These are phyloP conservation scores for Talaromyces marneffei DNA, from an alignment of 2,329 filamentous ascomycete species.

Conservation along the genomic window DNA sequence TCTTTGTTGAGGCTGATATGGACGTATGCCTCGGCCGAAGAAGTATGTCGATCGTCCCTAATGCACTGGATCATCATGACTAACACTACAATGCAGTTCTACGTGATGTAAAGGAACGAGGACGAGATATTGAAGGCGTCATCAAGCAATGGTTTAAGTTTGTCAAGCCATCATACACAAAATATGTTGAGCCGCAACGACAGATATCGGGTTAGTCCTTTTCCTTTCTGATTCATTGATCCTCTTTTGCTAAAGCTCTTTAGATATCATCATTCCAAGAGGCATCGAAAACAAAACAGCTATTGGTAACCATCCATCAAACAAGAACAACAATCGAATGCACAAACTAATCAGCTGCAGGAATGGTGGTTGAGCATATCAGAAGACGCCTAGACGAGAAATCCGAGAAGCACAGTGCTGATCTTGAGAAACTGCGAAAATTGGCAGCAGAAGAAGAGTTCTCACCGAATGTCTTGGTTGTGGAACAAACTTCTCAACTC, in stretches of 20 bases:
- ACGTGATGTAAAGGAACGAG: conserved; percentile 83
- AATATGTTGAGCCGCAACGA: conserved; percentile 86
- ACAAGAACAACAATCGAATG: background rate
- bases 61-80: background rate
- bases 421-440: conserved; percentile 68
- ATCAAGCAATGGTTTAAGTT: conserved; percentile 98
- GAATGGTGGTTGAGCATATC: conserved; percentile 91
- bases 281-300: conserved; percentile 93
- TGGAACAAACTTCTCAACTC: conserved; percentile 74
- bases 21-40: conserved; percentile 87
- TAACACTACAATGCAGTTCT: conserved; percentile 50
- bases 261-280: conserved; percentile 85
- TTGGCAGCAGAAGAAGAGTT: conserved; percentile 66
- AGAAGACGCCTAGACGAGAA: conserved; percentile 81
- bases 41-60: conserved; percentile 50
- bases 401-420: conserved; percentile 73
- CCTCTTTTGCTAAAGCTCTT: background rate
- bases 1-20: conserved; percentile 93
- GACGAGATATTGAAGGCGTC: conserved; percentile 85
- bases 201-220: conserved; percentile 64
- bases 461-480: conserved; percentile 65
- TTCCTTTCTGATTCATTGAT: background rate
- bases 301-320: conserved; percentile 46
- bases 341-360: conserved; percentile 38
- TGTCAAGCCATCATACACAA: conserved; percentile 95